Base-by-base conservation (phyloP, 495 filamentous ascomycete species). In the Hypoxylon fragiforme region DNA sequence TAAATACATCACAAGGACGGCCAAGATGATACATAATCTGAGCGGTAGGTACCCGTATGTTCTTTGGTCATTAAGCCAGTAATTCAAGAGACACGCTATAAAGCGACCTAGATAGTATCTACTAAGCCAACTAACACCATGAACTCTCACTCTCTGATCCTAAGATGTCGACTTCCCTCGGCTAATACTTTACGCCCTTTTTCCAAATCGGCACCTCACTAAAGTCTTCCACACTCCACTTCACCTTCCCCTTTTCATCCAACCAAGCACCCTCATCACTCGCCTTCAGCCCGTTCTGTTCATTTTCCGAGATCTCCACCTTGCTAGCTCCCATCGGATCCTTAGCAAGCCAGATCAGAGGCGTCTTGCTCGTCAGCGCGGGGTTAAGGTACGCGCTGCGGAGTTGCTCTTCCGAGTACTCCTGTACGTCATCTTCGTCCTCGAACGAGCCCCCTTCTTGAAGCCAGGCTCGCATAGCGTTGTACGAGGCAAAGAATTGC, bases 131-230 rank as follows among this genome's bases (percentile, higher is more conserved):
- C n/a, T n/a, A n/a, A n/a, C n/a, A n/a, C n/a, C n/a, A n/a, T n/a
- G n/a, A n/a, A n/a, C n/a, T n/a, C n/a, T n/a, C n/a, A n/a, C n/a
- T n/a, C n/a, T n/a, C n/a, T n/a, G n/a, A n/a, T n/a, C n/a, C n/a
- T n/a, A n/a, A n/a, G n/a, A n/a, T n/a, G n/a, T n/a, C n/a, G n/a
- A n/a, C n/a, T n/a, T n/a, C n/a, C n/a, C n/a, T n/a, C n/a, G n/a
- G n/a, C n/a, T 49, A 75, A 43, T 71, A 75, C 12, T 51, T 57
- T 12, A 67, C 36, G 65, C 81, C 82, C 67, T 81, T 77, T 62
- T 83, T 71, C 71, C 78, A 92, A 53, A 89, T 78, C 9, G 89
- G 89, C 50, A 88, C 83, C 58, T 78, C 69, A 52, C 77, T 79
- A 46, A 69, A 64, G 11, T 72, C 58, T 0, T 45, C 4, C 12